Evolutionary conservation across 1,284 basidiomycete species (phyloP).

Genomic region (Pseudozyma sp.): DNA sequence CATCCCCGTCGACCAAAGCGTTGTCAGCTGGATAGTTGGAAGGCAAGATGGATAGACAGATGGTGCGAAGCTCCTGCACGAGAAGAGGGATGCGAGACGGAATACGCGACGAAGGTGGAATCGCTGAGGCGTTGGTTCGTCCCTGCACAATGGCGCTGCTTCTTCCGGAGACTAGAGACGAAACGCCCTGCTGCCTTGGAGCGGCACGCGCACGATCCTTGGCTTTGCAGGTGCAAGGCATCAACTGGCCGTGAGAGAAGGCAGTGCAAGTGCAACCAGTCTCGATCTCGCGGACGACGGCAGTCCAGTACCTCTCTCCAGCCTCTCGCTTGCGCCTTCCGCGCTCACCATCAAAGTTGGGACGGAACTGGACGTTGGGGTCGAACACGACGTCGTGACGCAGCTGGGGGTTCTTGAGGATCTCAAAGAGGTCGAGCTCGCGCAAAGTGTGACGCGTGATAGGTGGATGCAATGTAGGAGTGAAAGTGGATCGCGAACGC

Average conservation of each 20-base stretch:
- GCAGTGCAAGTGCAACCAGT: slow-evolving; percentile 85
- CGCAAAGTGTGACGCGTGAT: slow-evolving; percentile 85
- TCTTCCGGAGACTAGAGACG: neutral
- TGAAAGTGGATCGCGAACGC: slow-evolving; percentile 43
- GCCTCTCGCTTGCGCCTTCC: slow-evolving; percentile 80
- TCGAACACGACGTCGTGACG: slow-evolving; percentile 91
- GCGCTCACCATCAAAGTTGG: slow-evolving; percentile 70
- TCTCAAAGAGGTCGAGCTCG: slow-evolving; percentile 85
- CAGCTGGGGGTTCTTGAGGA: slow-evolving; percentile 88
- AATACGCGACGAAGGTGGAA: slow-evolving; percentile 17
- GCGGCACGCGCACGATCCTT: slow-evolving; percentile 21
- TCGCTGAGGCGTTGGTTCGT: neutral
- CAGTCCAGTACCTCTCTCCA: slow-evolving; percentile 85
- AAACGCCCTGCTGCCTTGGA: slow-evolving; percentile 1
- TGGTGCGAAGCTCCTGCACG: slow-evolving; percentile 81
- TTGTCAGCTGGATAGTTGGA: slow-evolving; percentile 71
- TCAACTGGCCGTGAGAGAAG: slow-evolving; percentile 71
- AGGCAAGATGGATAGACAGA: slow-evolving; percentile 82
- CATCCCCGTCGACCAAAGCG: slow-evolving; percentile 72
- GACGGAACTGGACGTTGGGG: slow-evolving; percentile 68
- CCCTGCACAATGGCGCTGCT: neutral
- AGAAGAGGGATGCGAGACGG: slow-evolving; percentile 81
- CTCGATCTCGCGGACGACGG: slow-evolving; percentile 82
- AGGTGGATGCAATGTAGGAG: slow-evolving; percentile 78
- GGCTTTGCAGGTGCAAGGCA: slow-evolving; percentile 67